These are phyloP conservation scores for Trametes polyzona DNA, from an alignment of 1,284 basidiomycete species.

Conservation along the genomic window DNA sequence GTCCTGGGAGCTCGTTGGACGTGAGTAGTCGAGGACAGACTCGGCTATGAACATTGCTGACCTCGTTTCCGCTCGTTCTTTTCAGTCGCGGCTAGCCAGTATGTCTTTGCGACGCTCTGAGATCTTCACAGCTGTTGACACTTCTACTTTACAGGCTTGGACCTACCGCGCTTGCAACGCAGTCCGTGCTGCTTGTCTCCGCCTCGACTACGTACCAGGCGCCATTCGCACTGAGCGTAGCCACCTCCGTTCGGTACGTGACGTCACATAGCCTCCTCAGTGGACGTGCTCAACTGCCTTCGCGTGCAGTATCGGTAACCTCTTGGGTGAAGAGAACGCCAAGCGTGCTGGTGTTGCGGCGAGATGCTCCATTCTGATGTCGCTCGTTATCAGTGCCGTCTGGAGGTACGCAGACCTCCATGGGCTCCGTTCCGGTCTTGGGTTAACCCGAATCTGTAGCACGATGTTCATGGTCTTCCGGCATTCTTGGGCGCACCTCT, in stretches of 20 bases:
- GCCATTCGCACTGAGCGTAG: constrained; percentile 81
- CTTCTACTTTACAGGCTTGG: constrained; percentile 45
- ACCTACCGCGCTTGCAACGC: constrained; percentile 66
- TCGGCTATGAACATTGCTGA: background rate
- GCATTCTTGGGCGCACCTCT: constrained; percentile 78
- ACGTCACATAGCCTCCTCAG: background rate
- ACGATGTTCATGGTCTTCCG: constrained; percentile 75
- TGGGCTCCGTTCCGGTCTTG: background rate
- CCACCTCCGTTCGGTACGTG: constrained; percentile 78
- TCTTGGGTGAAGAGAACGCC: constrained; percentile 75
- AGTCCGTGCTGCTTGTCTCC: constrained; percentile 76
- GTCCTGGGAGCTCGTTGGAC: constrained; percentile 83
- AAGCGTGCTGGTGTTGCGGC: constrained; percentile 69
- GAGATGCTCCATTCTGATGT: constrained; percentile 64
- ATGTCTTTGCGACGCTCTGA: constrained; percentile 28
- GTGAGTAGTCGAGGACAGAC: constrained; percentile 39
- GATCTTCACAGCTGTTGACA: background rate
- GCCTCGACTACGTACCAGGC: constrained; percentile 84
- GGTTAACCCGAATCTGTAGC: constrained; percentile 40
- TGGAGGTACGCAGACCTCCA: constrained; percentile 54
- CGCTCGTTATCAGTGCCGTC: constrained; percentile 56
- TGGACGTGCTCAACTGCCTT: background rate
- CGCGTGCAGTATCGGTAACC: constrained; percentile 74
- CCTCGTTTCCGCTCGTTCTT: constrained; percentile 18
- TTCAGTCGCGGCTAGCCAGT: constrained; percentile 68